Conservation (phyloP, 257 asterid species). For the Gynochthodes officinalis region DNA sequence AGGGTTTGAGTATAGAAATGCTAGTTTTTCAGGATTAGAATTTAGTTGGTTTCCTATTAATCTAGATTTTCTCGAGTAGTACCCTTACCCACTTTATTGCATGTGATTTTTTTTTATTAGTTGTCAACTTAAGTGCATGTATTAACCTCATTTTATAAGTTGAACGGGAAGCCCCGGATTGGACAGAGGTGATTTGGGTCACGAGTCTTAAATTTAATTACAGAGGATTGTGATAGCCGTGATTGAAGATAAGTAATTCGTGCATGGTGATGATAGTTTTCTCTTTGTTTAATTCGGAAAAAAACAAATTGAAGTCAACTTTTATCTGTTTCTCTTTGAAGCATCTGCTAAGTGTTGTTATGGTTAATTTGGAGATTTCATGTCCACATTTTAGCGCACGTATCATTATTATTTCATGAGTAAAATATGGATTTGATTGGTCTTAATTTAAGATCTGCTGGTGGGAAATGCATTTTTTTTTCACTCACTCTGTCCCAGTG, state of each 20-base stretch:
- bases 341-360: not conserved
- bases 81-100: not conserved
- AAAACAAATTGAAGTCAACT: not conserved
- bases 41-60: not conserved
- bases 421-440: not conserved
- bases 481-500: not conserved
- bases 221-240: not conserved
- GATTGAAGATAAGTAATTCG: not conserved
- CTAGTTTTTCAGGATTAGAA: not conserved
- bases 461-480: not conserved
- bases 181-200: not conserved
- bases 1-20: not conserved
- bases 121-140: not conserved
- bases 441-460: not conserved
- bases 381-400: not conserved
- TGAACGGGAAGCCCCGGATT: not conserved
- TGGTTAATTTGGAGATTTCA: not conserved
- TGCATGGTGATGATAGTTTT: not conserved
- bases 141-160: not conserved
- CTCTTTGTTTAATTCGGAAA: not conserved
- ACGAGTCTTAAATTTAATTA: not conserved
- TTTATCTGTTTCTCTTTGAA: not conserved
- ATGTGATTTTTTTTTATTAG: not conserved
- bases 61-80: slow-evolving; percentile 2
- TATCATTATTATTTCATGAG: not conserved